These are phyloP conservation scores for Cystobasidium sp. DNA, from an alignment of 1,284 basidiomycete species.

Conservation along the genomic window DNA sequence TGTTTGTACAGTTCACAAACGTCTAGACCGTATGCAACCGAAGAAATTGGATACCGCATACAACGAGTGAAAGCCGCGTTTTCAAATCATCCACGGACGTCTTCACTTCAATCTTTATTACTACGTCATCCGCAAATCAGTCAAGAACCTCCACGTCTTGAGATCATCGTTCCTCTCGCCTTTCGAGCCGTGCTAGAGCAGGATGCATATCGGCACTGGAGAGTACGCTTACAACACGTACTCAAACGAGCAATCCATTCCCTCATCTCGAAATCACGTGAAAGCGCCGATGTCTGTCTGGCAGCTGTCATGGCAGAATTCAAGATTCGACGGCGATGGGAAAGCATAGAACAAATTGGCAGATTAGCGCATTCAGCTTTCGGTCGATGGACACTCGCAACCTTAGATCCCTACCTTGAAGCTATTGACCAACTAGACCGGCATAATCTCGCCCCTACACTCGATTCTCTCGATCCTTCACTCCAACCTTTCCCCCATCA, in stretches of 20 bases:
- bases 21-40: background rate
- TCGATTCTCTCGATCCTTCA: slow-evolving; percentile 6
- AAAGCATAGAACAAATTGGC: slow-evolving; percentile 9
- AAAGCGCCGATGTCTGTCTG: slow-evolving; percentile 4
- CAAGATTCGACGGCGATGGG: slow-evolving; percentile 17
- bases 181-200: slow-evolving; percentile 13
- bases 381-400: slow-evolving; percentile 3
- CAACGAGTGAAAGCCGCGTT: background rate
- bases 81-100: background rate
- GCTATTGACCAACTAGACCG: slow-evolving; percentile 39
- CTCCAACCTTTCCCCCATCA: background rate
- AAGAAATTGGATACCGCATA: slow-evolving; percentile 12
- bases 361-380: background rate
- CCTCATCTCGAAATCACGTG: background rate
- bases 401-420: background rate
- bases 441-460: slow-evolving; percentile 6
- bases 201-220: slow-evolving; percentile 11
- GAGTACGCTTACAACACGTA: slow-evolving; percentile 4
- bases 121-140: background rate
- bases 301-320: slow-evolving; percentile 13
- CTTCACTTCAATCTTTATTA: background rate
- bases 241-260: background rate
- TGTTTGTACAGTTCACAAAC: slow-evolving; percentile 5
- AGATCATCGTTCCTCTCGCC: slow-evolving; percentile 10
- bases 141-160: background rate